phyloP scores from a whole-genome alignment of 805 yeast genomes.

The Candida koratica region DNA sequence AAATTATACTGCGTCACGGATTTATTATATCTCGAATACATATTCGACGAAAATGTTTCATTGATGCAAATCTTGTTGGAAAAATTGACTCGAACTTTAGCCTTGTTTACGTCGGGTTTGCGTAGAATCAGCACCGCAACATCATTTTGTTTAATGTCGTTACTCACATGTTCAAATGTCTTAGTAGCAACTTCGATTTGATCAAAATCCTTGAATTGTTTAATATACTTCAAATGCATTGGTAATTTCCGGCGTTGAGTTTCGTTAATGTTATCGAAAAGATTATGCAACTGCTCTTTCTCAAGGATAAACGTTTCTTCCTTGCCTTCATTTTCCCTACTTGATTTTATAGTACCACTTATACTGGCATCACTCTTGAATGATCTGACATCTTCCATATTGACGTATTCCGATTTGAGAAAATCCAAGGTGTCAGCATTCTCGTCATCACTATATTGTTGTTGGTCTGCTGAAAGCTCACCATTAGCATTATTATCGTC shows the following conservation, averaged over 20 bases:
- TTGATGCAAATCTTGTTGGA: slow-evolving; percentile 46
- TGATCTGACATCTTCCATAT: slow-evolving; percentile 18
- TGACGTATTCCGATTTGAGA: slow-evolving; percentile 25
- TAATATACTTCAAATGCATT: slow-evolving; percentile 30
- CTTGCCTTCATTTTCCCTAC: slow-evolving; percentile 10
- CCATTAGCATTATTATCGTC: slow-evolving; percentile 6
- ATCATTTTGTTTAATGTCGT: slow-evolving; percentile 5
- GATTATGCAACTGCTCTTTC: slow-evolving; percentile 23
- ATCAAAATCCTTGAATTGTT: slow-evolving; percentile 35
- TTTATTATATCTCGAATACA: slow-evolving; percentile 53
- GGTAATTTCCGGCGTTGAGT: slow-evolving; percentile 26
- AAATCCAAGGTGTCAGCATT: slow-evolving; percentile 30
- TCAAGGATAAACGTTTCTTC: slow-evolving; percentile 21
- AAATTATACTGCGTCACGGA: slow-evolving; percentile 48
- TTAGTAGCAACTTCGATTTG: slow-evolving; percentile 27
- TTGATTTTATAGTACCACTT: slow-evolving; percentile 6
- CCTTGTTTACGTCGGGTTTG: slow-evolving; percentile 5
- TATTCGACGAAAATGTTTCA: slow-evolving; percentile 49
- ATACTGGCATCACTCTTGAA: slow-evolving; percentile 10
- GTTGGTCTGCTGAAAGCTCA: too few species aligned
- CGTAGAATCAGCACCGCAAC: slow-evolving; percentile 16
- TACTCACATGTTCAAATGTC: slow-evolving; percentile 27
- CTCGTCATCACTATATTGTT: slow-evolving; percentile 23
- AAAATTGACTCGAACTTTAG: slow-evolving; percentile 33
- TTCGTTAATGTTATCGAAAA: slow-evolving; percentile 22